Evolutionary conservation across 176 grass and related monocot genomes (phyloP), one percentile per base, ranked within the genome.

Genomic region (Paspalum vaginatum): DNA sequence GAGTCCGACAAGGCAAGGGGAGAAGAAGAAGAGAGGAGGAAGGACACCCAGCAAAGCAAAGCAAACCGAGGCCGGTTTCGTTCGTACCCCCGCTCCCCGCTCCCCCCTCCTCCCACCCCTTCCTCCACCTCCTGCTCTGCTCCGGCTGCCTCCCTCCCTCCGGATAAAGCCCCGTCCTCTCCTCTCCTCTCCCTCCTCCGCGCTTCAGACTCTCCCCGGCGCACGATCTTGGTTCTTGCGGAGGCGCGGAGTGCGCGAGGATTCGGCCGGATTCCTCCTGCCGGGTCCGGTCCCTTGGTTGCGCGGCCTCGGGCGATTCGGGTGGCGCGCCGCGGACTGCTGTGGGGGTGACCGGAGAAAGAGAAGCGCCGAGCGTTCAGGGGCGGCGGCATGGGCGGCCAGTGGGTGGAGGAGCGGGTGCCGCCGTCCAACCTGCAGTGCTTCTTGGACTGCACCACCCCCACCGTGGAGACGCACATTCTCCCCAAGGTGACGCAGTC

Each of bases 371-470:
- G n/a, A n/a, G n/a, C n/a, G n/a, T n/a, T n/a, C 17, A 41, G 24
- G 48, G 21, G 39, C 10, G 7, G 13, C 45, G 11, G 25, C 66
- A 91, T 91, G 89, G 89, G 85, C 24, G 85, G 85, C 14, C 78
- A 76, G 11, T 76, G 69, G 69, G 75, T 61, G 63, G 79, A 57
- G 55, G 27, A 83, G 41, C 71, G 71, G 56, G 22, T 73, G 25
- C 27, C 45, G 79, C 57, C 65, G 63, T 93, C 93, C 15, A 97
- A 97, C 82, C 79, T 97, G 72, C 88, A 91, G 68, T 82, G 83
- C 59, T 93, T 97, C 89, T 68, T 97, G 67, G 83, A 97, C 82
- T 91, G 73, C 63, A 92, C 85, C 72, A 97, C 93, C 57, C 93
- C 91, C 9, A n/a, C 79, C 49, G 85, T 97, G 24, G 57, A 88